Evolutionary conservation across 805 yeast species (phyloP), one percentile per base, ranked within the genome.

Genomic region (Candida silvatica): DNA sequence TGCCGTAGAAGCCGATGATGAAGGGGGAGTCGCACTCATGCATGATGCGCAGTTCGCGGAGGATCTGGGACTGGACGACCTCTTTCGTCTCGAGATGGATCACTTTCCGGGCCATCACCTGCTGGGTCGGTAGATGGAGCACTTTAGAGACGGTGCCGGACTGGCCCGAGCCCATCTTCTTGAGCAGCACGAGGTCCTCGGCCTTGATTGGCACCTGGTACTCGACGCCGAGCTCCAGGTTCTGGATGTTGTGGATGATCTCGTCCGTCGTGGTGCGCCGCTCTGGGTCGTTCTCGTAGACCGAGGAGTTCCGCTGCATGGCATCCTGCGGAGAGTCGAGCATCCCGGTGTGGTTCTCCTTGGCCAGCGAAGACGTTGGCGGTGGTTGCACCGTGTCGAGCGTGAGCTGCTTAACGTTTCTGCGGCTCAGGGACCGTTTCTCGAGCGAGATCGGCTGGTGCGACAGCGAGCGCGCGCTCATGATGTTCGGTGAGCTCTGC

Each of bases 131-230:
- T 4, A 84, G 70, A 57, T 92, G 97, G 35, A 86, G 61, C 9
- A 87, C 94, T 51, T 88, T 86, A 31, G 81, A 65, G 3, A 92
- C 99, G 2, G 86, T 77, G 2, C 99, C 99, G 9, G 95, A 86
- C 53, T 85, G 88, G 9, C 99, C 99, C 20, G 85, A 71, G 7
- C 99, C 99, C 34, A 92, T 66, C 41, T 77, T 77, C 40, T 84
- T 77, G 35, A 92, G 55, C 23, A 77, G 74, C 12, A 87, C 73
- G 18, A 92, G 58, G 49, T 92, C 96, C 29, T 75, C 76, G 28
- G 69, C 69, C 36, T 67, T 66, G 31, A 77, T 63, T 34, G 69
- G 66, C 26, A 71, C 57, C 35, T 68, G 66, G 45, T 70, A 70
- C 46, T 73, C 78, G 29, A 74, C 61, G 1, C 79, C 75, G 4